Evolutionary conservation across 1,139 yeast genomes (phyloP), one percentile per base, ranked within the genome.

Genomic region (Saccharomyces hybrid): DNA sequence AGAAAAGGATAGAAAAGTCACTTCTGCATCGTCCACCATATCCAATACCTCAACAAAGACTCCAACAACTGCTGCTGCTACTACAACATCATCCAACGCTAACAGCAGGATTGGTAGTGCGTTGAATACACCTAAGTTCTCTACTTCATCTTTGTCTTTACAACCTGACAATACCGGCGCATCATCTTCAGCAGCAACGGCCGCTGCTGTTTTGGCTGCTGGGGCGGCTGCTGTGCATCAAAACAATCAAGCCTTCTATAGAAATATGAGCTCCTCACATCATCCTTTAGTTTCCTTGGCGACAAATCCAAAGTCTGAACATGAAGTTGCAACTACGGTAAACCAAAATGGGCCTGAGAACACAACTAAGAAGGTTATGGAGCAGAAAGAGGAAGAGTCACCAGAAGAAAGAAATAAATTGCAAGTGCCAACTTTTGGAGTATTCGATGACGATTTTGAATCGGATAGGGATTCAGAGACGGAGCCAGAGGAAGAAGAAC

Each of bases 141-240:
- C 55, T 8, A 58, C 60, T 7, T 59, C 62, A 31, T 52, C 58
- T 11, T 48, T 63, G 42, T 50, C 55, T 38, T 16, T 38, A 4
- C 49, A 47, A 19, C 48, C 48, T 46, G 48, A 46, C 19, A 46
- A 28, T 46, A 31, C 13, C 14, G 27, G 32, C 19, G 50, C 47
- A 19, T 42, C 51, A 19, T 51, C 59, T 34, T 53, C 64, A 14
- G 56, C 62, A 11, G 53, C 55, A 5, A 54, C 58, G 9, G 57
- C 66, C 29, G 61, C 66, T 14, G 59, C 67, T 19, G 57, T 63
- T 3, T 53, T 68, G 4, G 66, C 69, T 28, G 68, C 68, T 26
- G 61, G 65, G 13, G 62, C 65, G 5, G 64, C 64, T 19, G 64
- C 63, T 7, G 65, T 61, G 11, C 60, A 57, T 47, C 58, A 60